Percentiles rank a stretch among this genome's conserved stretches.
phyloP scores from a whole-genome alignment of 192 early-diverging fungal species.

The Coemansia sp. region DNA sequence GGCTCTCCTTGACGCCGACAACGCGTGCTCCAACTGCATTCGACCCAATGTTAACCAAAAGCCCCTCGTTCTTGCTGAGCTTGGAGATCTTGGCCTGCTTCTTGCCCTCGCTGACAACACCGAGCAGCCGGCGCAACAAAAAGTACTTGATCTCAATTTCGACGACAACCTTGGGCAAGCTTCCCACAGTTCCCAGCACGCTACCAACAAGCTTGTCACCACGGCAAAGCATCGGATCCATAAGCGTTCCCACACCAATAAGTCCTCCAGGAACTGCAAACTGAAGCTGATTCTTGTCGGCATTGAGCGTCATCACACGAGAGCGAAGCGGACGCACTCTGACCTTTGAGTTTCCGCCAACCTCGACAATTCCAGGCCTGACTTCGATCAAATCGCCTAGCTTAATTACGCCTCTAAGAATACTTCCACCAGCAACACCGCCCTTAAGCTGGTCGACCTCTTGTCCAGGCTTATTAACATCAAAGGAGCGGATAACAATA shows the following conservation, averaged over 20 bases:
- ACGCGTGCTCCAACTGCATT: slow-evolving; percentile 94
- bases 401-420: slow-evolving; percentile 85
- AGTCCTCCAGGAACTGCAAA: slow-evolving; percentile 99
- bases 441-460: slow-evolving; percentile 91
- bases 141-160: slow-evolving; percentile 98
- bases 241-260: slow-evolving; percentile 95
- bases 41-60: slow-evolving; percentile 97
- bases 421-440: slow-evolving; percentile 97
- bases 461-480: slow-evolving; percentile 98
- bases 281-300: slow-evolving; percentile 87
- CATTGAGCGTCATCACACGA: slow-evolving; percentile 79
- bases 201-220: slow-evolving; percentile 95
- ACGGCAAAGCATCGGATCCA: slow-evolving; percentile 95
- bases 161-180: slow-evolving; percentile 88
- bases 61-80: slow-evolving; percentile 86
- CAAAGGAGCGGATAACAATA: slow-evolving; percentile 98
- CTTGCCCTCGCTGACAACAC: slow-evolving; percentile 96
- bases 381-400: slow-evolving; percentile 95
- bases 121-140: slow-evolving; percentile 91
- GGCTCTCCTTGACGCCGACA: slow-evolving; percentile 86
- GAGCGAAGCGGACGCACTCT: slow-evolving; percentile 85
- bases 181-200: slow-evolving; percentile 88
- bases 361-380: slow-evolving; percentile 89
- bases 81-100: slow-evolving; percentile 97
- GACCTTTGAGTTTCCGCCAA: slow-evolving; percentile 81